Evolutionary conservation across 345 rosid genomes (phyloP).

Genomic region (Isatis tinctoria): DNA sequence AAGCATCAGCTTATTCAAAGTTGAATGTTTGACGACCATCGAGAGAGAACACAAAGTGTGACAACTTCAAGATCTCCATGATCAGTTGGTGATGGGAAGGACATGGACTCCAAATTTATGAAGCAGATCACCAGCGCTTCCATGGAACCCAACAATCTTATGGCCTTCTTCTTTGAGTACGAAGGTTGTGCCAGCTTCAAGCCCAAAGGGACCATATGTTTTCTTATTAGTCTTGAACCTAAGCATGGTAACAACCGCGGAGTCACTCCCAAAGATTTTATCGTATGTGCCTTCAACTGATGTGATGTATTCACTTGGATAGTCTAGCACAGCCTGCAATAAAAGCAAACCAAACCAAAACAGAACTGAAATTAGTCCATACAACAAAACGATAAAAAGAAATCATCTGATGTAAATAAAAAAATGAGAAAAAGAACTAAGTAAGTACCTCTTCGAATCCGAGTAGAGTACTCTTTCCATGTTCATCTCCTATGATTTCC

Average conservation of each 20-base stretch:
- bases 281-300: conserved; percentile 10
- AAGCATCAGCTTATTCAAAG: not conserved
- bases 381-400: not conserved
- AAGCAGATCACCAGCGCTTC: conserved; percentile 13
- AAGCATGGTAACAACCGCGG: conserved; percentile 6
- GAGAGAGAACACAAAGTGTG: not conserved
- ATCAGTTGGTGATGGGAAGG: conserved; percentile 16
- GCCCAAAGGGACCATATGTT: conserved; percentile 25
- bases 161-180: not conserved
- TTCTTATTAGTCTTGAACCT: conserved; percentile 27
- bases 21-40: not conserved
- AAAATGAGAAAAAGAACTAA: not conserved
- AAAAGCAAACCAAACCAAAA: not conserved
- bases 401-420: not conserved
- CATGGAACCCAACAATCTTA: conserved; percentile 34
- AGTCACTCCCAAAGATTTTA: conserved; percentile 2
- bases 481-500: not conserved
- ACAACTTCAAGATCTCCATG: not conserved
- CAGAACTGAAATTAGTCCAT: not conserved
- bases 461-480: conserved; percentile 3
- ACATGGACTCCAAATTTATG: conserved; percentile 30
- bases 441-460: conserved; percentile 18
- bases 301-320: conserved; percentile 32
- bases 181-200: conserved; percentile 8
- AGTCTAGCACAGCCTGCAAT: conserved; percentile 23